Percentiles rank a stretch among this genome's conserved stretches.
Evolutionary conservation across 768 basidiomycete genomes (phyloP).

Genomic region (Panus rudis): DNA sequence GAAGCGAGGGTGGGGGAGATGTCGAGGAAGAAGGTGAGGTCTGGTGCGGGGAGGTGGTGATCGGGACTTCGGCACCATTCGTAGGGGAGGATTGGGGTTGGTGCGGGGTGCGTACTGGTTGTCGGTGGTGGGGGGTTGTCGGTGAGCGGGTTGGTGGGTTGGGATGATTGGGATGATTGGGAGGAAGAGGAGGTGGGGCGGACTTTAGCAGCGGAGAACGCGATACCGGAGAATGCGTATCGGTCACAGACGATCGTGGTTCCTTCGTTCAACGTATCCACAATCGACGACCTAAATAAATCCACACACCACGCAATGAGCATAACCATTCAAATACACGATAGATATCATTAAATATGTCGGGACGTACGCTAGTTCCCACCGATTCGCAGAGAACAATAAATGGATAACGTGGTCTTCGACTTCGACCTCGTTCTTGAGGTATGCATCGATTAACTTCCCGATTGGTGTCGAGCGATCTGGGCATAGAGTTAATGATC

Average conservation of each 20-base stretch:
- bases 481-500: too few species aligned
- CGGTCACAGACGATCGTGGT: conserved; percentile 83
- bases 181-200: conserved; percentile 2
- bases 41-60: conserved; percentile 80
- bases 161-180: neutral
- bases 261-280: conserved; percentile 49
- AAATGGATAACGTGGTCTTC: conserved; percentile 91
- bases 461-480: conserved; percentile 91
- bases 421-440: conserved; percentile 76
- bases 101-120: neutral
- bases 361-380: conserved; percentile 81
- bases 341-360: neutral
- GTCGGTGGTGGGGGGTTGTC: neutral
- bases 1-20: conserved; percentile 64
- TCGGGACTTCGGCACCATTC: conserved; percentile 87
- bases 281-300: conserved; percentile 48
- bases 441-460: conserved; percentile 87
- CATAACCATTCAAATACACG: neutral
- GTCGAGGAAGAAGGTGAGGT: conserved; percentile 83
- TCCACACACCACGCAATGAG: neutral
- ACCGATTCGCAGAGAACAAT: conserved; percentile 93
- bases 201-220: conserved; percentile 53
- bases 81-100: conserved; percentile 51
- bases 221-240: conserved; percentile 95
- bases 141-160: neutral